Percentiles rank a stretch among this genome's conserved stretches.
phyloP scores from a whole-genome alignment of 2,329 filamentous ascomycete species.

The Monosporascus sp. region DNA sequence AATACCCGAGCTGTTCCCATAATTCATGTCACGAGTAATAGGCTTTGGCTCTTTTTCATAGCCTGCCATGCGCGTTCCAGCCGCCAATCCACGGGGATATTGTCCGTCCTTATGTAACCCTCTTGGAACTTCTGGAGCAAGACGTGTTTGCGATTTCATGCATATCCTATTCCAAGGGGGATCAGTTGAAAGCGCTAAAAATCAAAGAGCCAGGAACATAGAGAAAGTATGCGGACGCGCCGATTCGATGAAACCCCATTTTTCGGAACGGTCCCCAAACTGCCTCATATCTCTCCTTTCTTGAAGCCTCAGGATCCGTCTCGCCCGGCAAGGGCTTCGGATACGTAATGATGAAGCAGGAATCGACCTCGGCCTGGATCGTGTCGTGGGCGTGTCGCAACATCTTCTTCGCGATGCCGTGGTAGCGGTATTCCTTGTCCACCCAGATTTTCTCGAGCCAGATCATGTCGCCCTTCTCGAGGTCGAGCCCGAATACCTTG shows the following conservation, averaged over 20 bases:
- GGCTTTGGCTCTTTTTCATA: too few relatives aligned
- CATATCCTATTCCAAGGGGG: too few relatives aligned
- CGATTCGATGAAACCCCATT: background rate
- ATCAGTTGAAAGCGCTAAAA: too few relatives aligned
- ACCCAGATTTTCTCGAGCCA: background rate
- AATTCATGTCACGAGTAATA: too few relatives aligned
- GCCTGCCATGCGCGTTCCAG: too few relatives aligned
- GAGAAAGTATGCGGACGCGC: background rate
- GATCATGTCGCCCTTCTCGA: background rate
- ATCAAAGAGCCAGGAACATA: background rate
- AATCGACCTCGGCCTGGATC: background rate
- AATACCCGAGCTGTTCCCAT: too few relatives aligned
- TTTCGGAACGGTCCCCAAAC: background rate
- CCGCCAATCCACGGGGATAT: too few relatives aligned
- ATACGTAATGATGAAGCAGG: background rate
- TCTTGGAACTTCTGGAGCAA: too few relatives aligned
- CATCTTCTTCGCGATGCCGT: background rate
- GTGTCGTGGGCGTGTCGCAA: background rate
- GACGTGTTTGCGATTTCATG: too few relatives aligned
- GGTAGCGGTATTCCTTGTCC: background rate
- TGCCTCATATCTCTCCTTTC: background rate
- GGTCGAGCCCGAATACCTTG: background rate
- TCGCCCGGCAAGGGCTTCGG: background rate
- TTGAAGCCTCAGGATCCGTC: too few relatives aligned
- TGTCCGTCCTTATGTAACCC: too few relatives aligned